Evolutionary conservation across 768 basidiomycete genomes (phyloP).

Genomic region (Collybia sordida): DNA sequence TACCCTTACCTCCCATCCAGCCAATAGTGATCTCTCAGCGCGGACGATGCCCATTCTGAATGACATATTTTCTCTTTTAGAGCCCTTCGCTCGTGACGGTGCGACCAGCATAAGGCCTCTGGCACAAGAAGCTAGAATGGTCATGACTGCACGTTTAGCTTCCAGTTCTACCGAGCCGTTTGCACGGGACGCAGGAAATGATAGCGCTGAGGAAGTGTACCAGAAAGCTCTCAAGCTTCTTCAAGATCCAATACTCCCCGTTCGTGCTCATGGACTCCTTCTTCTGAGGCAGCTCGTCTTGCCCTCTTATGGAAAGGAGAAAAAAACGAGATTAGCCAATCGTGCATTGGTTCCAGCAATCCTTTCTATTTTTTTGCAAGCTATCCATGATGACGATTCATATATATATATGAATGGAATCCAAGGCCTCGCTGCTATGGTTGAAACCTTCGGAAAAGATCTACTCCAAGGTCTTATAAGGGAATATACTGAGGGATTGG

Average conservation of each 20-base stretch:
- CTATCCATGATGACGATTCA: conserved; percentile 90
- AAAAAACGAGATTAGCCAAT: conserved; percentile 34
- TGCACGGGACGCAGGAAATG: conserved; percentile 37
- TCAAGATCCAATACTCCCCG: conserved; percentile 90
- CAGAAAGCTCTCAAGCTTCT: conserved; percentile 85
- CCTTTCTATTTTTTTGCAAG: conserved; percentile 82
- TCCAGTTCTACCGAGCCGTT: conserved; percentile 44
- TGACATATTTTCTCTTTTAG: conserved; percentile 68
- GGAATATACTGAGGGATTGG: conserved; percentile 58
- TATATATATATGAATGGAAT: conserved; percentile 93
- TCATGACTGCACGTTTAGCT: conserved; percentile 79
- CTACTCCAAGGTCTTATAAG: conserved; percentile 67
- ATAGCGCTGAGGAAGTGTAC: conserved; percentile 64
- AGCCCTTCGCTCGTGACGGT: conserved; percentile 48
- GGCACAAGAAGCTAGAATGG: conserved; percentile 78
- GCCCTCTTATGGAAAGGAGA: conserved; percentile 21
- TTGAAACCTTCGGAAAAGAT: conserved; percentile 72
- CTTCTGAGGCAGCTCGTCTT: conserved; percentile 78
- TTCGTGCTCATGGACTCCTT: conserved; percentile 89
- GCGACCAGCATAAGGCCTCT: conserved; percentile 51
- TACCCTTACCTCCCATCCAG: conserved; percentile 22
- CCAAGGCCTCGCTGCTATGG: conserved; percentile 86
- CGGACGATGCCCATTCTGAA: conserved; percentile 62
- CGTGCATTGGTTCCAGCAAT: conserved; percentile 78
- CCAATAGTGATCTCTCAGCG: conserved; percentile 61